Evolutionary conservation across 2,329 filamentous ascomycete genomes (phyloP).

Genomic region (Aspergillus floridensis): DNA sequence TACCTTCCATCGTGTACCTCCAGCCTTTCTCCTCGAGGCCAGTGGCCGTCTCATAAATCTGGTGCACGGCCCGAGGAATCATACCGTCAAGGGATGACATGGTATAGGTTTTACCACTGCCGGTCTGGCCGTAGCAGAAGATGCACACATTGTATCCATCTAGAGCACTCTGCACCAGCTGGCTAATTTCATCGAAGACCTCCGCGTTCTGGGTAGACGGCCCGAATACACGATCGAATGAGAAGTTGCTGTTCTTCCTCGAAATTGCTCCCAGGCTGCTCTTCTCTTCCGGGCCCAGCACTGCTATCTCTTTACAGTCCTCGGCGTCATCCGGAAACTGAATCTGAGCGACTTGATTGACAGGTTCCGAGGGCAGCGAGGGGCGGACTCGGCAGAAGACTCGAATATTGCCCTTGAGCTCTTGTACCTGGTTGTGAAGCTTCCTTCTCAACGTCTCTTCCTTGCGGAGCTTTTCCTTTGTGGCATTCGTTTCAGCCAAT

Average conservation of each 20-base stretch:
- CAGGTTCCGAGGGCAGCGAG: slow-evolving; percentile 56
- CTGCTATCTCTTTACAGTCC: slow-evolving; percentile 80
- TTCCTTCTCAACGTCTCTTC: slow-evolving; percentile 89
- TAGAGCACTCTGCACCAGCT: slow-evolving; percentile 91
- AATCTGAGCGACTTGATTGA: slow-evolving; percentile 68
- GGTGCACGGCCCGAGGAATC: slow-evolving; percentile 88
- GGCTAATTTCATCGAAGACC: slow-evolving; percentile 93
- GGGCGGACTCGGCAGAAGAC: slow-evolving; percentile 97
- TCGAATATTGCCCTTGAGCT: slow-evolving; percentile 95
- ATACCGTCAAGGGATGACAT: slow-evolving; percentile 92
- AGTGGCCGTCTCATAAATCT: slow-evolving; percentile 88
- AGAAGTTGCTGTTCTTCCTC: slow-evolving; percentile 78
- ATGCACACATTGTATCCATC: slow-evolving; percentile 99
- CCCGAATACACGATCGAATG: slow-evolving; percentile 89
- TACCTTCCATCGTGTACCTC: slow-evolving; percentile 91
- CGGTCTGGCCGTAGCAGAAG: slow-evolving; percentile 97
- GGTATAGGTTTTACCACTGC: slow-evolving; percentile 93
- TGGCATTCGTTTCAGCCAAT: slow-evolving; percentile 63
- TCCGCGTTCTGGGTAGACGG: slow-evolving; percentile 75
- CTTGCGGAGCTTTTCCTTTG: slow-evolving; percentile 78
- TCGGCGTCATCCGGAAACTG: slow-evolving; percentile 74
- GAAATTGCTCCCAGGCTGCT: slow-evolving; percentile 74
- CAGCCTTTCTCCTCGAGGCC: slow-evolving; percentile 86
- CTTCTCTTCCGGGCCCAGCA: slow-evolving; percentile 79
- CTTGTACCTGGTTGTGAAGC: slow-evolving; percentile 95